Base-by-base conservation (phyloP, 768 basidiomycete species). In the Agaricus subrufescens region DNA sequence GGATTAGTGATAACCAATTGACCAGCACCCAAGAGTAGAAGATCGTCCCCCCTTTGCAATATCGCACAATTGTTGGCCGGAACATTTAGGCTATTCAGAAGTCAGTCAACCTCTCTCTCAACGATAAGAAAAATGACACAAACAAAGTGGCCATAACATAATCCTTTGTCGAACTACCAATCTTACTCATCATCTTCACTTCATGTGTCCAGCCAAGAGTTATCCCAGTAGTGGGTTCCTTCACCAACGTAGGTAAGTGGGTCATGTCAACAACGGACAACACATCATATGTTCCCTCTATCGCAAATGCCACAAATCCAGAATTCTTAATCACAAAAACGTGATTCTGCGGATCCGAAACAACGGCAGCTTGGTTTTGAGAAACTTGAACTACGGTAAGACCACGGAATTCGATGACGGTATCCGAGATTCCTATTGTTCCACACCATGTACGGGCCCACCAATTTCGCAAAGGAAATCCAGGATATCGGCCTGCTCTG, bases 11-110 rank as follows among this genome's bases (percentile, higher is more conserved):
- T 86, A 59, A 85, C 89, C 51, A 89, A 89, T 65, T 93, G 91
- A 1, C 91, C 91, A 40, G 91, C 91, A 47, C 85, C 79, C 25
- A 93, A 77, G 3, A 91, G 75, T 62, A 89, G 83, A 27, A 93
- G 76, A 46, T 91, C 88, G 61, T 93, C 87, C 14, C 87, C 89
- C 14, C 82, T 78, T 67, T 93, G 91, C 47, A 93, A 75, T 56
- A 92, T 88, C 38, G 89, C 91, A 64, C 91, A 92, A 66, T 93
- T 93, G 63, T 83, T 91, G 27, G 91, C 91, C 6, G 91, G 91
- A 47, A 91, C 89, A 61, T 91, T 85, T 66, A 91, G 70, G 73
- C 87, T 90, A 56, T 37, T 14, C 37, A 40, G 50, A 39, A 44
- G 50, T 34, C 26, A 14, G 30, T 58, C 46, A 58, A 38, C 14